Conservation (phyloP, 306 rosid genomes). For the Glycine tomentella region DNA sequence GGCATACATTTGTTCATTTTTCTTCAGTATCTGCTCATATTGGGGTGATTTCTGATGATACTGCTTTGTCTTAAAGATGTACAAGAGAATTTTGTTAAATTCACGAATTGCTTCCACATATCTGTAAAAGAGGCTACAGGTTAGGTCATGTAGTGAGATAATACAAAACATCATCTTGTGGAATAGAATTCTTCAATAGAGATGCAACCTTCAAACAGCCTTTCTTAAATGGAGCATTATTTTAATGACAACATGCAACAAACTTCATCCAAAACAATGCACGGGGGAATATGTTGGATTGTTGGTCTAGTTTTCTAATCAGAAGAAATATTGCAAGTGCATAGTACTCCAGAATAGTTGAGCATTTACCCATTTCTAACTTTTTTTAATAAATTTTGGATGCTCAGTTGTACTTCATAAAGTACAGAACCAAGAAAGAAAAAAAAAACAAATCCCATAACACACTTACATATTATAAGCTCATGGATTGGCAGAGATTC, state of each 20-base stretch:
- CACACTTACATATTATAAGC: too few species aligned
- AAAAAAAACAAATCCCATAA: too few species aligned
- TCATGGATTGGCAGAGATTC: too few species aligned
- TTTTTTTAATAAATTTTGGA: too few species aligned
- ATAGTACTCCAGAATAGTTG: too few species aligned
- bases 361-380: too few species aligned
- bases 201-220: background rate
- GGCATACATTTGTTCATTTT: slow-evolving; percentile 99
- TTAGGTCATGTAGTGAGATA: slow-evolving; percentile 6
- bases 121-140: slow-evolving; percentile 48
- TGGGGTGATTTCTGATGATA: slow-evolving; percentile 94
- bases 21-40: slow-evolving; percentile 93
- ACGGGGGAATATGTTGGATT: background rate
- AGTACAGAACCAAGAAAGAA: too few species aligned
- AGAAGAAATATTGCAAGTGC: too few species aligned
- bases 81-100: slow-evolving; percentile 86
- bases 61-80: slow-evolving; percentile 79
- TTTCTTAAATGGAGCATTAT: background rate
- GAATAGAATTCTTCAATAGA: background rate
- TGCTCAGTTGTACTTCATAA: too few species aligned
- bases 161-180: background rate
- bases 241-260: background rate
- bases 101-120: slow-evolving; percentile 94
- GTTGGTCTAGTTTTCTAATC: background rate
- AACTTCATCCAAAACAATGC: background rate